These are phyloP conservation scores for Coemansia sp. DNA, from an alignment of 192 early-diverging fungal genomes.

Conservation along the genomic window DNA sequence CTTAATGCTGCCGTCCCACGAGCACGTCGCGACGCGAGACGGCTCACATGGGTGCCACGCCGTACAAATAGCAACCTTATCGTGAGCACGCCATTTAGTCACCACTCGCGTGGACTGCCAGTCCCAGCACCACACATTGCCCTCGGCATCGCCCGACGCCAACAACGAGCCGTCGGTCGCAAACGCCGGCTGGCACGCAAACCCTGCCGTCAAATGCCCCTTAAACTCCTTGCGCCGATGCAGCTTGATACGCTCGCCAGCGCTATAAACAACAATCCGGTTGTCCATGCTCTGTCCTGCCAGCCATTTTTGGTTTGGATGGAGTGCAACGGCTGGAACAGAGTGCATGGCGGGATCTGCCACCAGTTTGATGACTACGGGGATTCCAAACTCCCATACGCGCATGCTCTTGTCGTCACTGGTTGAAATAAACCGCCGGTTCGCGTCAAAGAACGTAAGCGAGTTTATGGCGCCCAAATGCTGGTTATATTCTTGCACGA, in stretches of 20 bases:
- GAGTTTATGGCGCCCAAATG: slow-evolving; percentile 96
- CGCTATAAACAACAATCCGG: slow-evolving; percentile 88
- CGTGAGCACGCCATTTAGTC: slow-evolving; percentile 89
- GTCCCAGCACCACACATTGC: slow-evolving; percentile 94
- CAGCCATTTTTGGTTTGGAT: slow-evolving; percentile 89
- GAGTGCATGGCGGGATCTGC: slow-evolving; percentile 96
- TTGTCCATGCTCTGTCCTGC: slow-evolving; percentile 96
- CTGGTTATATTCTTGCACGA: slow-evolving; percentile 95
- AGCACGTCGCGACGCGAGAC: slow-evolving; percentile 87
- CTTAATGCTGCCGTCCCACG: slow-evolving; percentile 96
- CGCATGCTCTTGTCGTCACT: slow-evolving; percentile 96
- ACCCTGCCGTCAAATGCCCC: slow-evolving; percentile 94
- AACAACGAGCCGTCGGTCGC: slow-evolving; percentile 88
- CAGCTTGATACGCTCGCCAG: slow-evolving; percentile 78
- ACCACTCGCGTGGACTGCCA: slow-evolving; percentile 88
- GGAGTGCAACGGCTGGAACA: slow-evolving; percentile 88
- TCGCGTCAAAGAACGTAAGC: slow-evolving; percentile 95
- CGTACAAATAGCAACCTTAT: slow-evolving; percentile 82
- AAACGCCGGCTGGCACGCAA: slow-evolving; percentile 92
- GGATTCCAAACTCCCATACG: slow-evolving; percentile 98
- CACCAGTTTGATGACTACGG: slow-evolving; percentile 96
- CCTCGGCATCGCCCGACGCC: slow-evolving; percentile 88
- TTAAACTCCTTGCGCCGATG: slow-evolving; percentile 90
- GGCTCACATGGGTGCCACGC: slow-evolving; percentile 98
- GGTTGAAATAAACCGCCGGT: slow-evolving; percentile 91